Conservation (phyloP, 805 yeast species). For the Jamesozyma hellenica region DNA sequence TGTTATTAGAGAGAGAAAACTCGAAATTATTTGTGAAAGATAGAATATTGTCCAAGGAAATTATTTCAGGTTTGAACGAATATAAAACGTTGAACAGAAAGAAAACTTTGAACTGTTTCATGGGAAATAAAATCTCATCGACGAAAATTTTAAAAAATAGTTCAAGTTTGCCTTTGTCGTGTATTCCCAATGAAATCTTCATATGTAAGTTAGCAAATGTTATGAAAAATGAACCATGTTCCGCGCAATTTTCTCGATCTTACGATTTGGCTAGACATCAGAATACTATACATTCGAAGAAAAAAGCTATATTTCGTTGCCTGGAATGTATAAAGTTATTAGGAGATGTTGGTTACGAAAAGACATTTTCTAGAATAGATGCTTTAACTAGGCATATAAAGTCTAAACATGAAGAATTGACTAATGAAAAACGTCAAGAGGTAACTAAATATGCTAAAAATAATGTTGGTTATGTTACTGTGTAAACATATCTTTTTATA, state of each 20-base stretch:
- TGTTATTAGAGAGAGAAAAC: too few species aligned
- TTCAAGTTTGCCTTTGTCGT: not conserved
- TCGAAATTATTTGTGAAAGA: too few species aligned
- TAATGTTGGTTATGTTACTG: constrained; percentile 47
- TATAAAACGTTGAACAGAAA: too few species aligned
- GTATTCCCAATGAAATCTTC: not conserved
- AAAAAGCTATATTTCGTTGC: constrained; percentile 76
- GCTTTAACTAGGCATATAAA: constrained; percentile 89
- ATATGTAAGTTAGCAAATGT: constrained; percentile 11
- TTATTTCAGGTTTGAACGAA: too few species aligned
- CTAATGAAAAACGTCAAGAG: constrained; percentile 49
- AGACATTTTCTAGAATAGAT: constrained; percentile 87
- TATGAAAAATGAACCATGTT: constrained; percentile 19
- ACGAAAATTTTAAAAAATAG: too few species aligned
- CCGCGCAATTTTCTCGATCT: constrained; percentile 70
- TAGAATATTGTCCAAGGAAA: too few species aligned
- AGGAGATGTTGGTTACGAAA: constrained; percentile 37
- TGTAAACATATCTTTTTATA: not conserved
- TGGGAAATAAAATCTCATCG: too few species aligned
- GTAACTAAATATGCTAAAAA: constrained; percentile 67
- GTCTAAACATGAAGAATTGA: constrained; percentile 60
- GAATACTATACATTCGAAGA: constrained; percentile 86
- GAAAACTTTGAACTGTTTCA: too few species aligned
- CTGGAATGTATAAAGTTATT: constrained; percentile 54
- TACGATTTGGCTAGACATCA: constrained; percentile 92